Evolutionary conservation across 208 protist genomes (phyloP).

Genomic region (Trichomonas vaginalis): DNA sequence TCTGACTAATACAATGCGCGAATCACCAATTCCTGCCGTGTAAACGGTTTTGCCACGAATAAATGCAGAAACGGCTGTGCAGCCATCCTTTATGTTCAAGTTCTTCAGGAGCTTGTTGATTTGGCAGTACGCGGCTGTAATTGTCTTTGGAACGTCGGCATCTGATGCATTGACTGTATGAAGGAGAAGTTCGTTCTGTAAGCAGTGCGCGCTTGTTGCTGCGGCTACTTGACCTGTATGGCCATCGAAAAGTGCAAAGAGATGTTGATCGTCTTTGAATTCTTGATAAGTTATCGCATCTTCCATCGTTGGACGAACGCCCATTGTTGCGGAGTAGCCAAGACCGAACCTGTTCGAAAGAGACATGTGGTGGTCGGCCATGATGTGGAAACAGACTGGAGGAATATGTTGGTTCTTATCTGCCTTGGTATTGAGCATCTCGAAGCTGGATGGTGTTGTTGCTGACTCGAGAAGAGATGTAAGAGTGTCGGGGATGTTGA

Average conservation of each 20-base stretch:
- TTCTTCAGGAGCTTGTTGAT: neutral
- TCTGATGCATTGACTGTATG: neutral
- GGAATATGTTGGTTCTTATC: neutral
- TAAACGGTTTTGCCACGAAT: neutral
- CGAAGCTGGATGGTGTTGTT: neutral
- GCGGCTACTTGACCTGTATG: neutral
- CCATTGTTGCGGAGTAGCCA: neutral
- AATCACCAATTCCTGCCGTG: neutral
- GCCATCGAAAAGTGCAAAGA: neutral
- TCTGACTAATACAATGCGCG: neutral
- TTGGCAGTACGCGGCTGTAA: neutral
- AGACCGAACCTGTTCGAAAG: neutral
- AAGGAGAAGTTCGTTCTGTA: neutral
- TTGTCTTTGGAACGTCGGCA: neutral
- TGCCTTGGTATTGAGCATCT: neutral
- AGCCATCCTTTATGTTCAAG: neutral
- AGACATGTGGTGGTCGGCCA: neutral
- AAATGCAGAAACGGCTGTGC: neutral
- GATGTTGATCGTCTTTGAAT: neutral
- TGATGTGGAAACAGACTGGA: neutral
- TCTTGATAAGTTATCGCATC: neutral
- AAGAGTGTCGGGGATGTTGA: neutral
- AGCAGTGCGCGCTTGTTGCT: neutral
- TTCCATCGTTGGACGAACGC: neutral
- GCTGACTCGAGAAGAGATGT: neutral